A percentile compares a stretch with the other conserved stretches of the same genome.
phyloP scores from a whole-genome alignment of 345 rosid species.

The Raphanus raphanistrum region DNA sequence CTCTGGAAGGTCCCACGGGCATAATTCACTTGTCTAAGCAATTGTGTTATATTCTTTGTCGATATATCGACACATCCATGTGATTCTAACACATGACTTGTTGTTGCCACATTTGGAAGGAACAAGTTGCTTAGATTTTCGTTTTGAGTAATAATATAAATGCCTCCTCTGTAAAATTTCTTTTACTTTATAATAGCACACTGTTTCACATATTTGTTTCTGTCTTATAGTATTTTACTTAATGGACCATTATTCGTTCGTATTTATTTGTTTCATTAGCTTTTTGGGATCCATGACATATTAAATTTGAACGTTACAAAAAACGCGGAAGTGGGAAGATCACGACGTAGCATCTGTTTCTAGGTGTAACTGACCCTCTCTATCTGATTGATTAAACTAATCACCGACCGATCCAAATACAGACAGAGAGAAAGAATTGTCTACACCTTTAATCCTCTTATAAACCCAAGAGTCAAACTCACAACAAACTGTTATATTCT shows the following conservation, averaged over 20 bases:
- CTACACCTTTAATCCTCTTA: conserved; percentile 12
- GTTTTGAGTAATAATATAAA: not conserved
- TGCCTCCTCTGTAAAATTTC: not conserved
- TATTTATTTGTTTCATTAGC: not conserved
- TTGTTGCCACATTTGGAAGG: not conserved
- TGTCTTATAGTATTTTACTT: not conserved
- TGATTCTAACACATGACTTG: not conserved
- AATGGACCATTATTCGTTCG: not conserved
- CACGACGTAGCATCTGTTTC: conserved; percentile 26
- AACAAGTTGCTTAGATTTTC: not conserved
- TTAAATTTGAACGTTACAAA: not conserved
- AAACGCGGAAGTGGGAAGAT: conserved; percentile 14
- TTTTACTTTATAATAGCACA: not conserved
- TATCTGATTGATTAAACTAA: conserved; percentile 28
- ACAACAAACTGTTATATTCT: not conserved
- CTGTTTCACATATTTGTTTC: not conserved
- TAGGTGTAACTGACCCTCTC: conserved; percentile 28
- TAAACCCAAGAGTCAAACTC: conserved; percentile 33
- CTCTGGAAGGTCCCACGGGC: conserved; percentile 41
- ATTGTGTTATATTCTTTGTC: not conserved
- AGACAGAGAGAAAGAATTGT: not conserved
- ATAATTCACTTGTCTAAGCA: conserved; percentile 8
- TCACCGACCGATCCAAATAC: conserved; percentile 32
- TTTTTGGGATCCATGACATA: not conserved
- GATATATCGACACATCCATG: not conserved